These are phyloP conservation scores for Alternaria novae-zelandiae DNA, from an alignment of 2,329 filamentous ascomycete species.

Conservation along the genomic window DNA sequence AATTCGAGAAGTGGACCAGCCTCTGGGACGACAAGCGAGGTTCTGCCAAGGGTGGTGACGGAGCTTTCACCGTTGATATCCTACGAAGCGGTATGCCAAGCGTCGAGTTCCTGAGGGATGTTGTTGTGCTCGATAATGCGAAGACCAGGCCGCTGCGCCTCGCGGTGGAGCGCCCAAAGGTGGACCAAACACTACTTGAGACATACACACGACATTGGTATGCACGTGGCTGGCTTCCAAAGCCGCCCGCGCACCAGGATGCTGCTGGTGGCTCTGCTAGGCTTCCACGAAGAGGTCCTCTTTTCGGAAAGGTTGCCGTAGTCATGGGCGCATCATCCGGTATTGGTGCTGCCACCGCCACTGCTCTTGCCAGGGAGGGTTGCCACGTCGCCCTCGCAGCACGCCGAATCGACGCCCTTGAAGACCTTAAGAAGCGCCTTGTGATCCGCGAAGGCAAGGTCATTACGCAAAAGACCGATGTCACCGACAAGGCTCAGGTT, in stretches of 20 bases:
- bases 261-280: conserved; percentile 54
- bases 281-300: conserved; percentile 60
- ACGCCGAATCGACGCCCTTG: conserved; percentile 71
- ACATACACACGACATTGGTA: conserved; percentile 83
- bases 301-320: conserved; percentile 74
- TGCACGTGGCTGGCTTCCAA: conserved; percentile 76
- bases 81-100: conserved; percentile 81
- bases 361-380: conserved; percentile 72
- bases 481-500: conserved; percentile 71
- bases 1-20: conserved; percentile 76
- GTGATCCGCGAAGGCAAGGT: conserved; percentile 66
- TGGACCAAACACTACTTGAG: conserved; percentile 73
- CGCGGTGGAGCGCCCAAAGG: conserved; percentile 69
- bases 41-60: conserved; percentile 68
- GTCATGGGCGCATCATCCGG: conserved; percentile 82
- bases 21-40: conserved; percentile 76
- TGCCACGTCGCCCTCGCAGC: conserved; percentile 75
- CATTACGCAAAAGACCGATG: conserved; percentile 73
- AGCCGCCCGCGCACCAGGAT: conserved; percentile 62
- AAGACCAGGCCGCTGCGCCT: conserved; percentile 67
- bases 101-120: conserved; percentile 71
- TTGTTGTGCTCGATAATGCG: conserved; percentile 76
- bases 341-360: conserved; percentile 76
- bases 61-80: conserved; percentile 78
- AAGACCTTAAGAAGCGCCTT: conserved; percentile 69